Conservation (phyloP, 1,284 basidiomycete species). For the Microbotryomycetes sp. region DNA sequence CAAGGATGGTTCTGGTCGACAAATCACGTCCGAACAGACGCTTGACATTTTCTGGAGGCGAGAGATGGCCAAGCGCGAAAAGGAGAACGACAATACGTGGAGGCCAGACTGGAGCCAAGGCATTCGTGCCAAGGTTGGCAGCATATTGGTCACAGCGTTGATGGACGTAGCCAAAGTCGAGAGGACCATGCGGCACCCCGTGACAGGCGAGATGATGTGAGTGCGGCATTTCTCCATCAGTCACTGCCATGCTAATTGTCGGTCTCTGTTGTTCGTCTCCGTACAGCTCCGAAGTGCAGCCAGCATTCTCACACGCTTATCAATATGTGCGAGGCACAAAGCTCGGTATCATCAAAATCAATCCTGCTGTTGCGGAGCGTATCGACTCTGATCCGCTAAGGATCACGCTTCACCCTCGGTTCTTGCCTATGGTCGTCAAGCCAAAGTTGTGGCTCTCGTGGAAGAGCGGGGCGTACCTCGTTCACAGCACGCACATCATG, state of each 20-base stretch:
- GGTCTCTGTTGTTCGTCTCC: background rate
- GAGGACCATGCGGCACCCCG: constrained; percentile 53
- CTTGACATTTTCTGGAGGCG: constrained; percentile 47
- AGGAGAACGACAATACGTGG: constrained; percentile 45
- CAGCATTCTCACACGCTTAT: constrained; percentile 86
- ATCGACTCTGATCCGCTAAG: constrained; percentile 68
- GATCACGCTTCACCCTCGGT: constrained; percentile 81
- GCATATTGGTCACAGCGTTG: constrained; percentile 71
- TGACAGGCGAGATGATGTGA: constrained; percentile 47
- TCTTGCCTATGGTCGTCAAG: constrained; percentile 89
- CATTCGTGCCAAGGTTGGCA: constrained; percentile 69
- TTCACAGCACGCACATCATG: constrained; percentile 68
- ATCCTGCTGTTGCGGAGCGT: constrained; percentile 68
- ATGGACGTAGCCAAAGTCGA: constrained; percentile 77
- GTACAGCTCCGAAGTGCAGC: constrained; percentile 68
- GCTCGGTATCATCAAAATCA: constrained; percentile 82
- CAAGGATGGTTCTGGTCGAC: constrained; percentile 1
- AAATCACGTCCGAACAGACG: constrained; percentile 47
- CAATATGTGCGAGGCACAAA: constrained; percentile 90
- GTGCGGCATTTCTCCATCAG: background rate
- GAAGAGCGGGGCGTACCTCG: constrained; percentile 77
- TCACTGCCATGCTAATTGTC: background rate
- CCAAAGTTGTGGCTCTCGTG: constrained; percentile 79
- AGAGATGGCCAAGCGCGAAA: constrained; percentile 29
- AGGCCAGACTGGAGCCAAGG: constrained; percentile 74